A percentile compares a stretch with the other conserved stretches of the same genome.
These are phyloP conservation scores for Lachancea mirantina DNA, from an alignment of 805 yeast species.

Conservation along the genomic window DNA sequence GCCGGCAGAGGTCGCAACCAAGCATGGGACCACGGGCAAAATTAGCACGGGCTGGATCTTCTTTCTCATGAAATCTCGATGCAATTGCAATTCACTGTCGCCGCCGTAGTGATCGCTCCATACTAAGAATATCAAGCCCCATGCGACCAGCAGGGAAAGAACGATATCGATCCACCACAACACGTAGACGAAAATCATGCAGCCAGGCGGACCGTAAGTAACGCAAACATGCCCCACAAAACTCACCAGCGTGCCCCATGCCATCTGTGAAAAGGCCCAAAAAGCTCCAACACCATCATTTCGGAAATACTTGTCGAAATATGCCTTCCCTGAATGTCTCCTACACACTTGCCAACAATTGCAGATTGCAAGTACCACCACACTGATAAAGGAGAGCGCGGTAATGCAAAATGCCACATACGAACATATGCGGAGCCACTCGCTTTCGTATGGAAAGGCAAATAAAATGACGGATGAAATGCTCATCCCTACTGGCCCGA, in stretches of 20 bases:
- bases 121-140: conserved; percentile 52
- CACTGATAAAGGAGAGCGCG: conserved; percentile 38
- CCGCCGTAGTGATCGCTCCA: conserved; percentile 31
- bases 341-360: conserved; percentile 33
- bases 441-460: conserved; percentile 56
- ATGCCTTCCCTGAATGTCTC: conserved; percentile 15
- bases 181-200: conserved; percentile 45
- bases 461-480: conserved; percentile 56
- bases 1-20: conserved; percentile 72
- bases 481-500: conserved; percentile 81
- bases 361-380: conserved; percentile 36
- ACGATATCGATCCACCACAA: conserved; percentile 70
- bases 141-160: conserved; percentile 50
- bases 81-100: conserved; percentile 1
- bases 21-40: conserved; percentile 72
- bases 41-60: conserved; percentile 51
- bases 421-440: conserved; percentile 53
- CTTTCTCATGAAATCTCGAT: conserved; percentile 25
- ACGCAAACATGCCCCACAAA: conserved; percentile 39
- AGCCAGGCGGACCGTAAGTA: conserved; percentile 36
- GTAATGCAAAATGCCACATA: conserved; percentile 58
- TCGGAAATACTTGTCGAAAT: conserved; percentile 25
- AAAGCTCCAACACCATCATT: conserved; percentile 49
- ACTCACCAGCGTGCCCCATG: conserved; percentile 56
- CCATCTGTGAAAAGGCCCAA: conserved; percentile 81